Evolutionary conservation across 1,139 yeast genomes (phyloP), one percentile per base, ranked within the genome.

Genomic region (Suhomyces maxii): DNA sequence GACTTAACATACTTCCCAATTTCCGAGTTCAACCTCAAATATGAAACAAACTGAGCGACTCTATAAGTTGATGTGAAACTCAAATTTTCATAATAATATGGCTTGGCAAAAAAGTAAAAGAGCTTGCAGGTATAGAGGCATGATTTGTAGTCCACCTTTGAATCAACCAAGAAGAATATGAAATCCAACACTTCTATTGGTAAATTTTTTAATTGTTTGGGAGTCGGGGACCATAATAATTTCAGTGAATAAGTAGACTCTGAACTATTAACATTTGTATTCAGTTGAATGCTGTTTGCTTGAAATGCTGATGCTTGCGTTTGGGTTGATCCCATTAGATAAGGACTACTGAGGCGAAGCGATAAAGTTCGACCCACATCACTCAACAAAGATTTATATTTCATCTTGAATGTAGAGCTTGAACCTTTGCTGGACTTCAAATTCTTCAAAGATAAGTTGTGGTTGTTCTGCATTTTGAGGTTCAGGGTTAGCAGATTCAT

Each of bases 41-140:
- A 76, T 1, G 90, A 75, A 8, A 89, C 81, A 58, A 89, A 83
- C 63, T 88, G 96, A 1, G 88, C 93, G 47, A 87, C 78, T 40
- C 96, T 68, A 59, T 84, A 89, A 6, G 90, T 82, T 4, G 93
- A 83, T 0, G 80, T 75, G 54, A 89, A 77, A 12, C 57, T 53
- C 11, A 90, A 79, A n/a, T 65, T 53, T 18, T 68, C 62, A 60
- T 86, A 89, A 18, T 86, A 65, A 32, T 74, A 69, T 2, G 77
- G 76, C 55, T 82, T 81, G 8, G 82, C 72, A n/a, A 79, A 67
- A 39, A 61, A 64, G 57, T 83, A 77, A 53, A 84, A 77, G 26
- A 66, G 61, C 48, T 69, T 76, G 57, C 74, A 73, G 7, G 83
- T 81, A 49, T 74, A 76, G 34, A 84, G 61, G 52, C 84, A 77